Percentiles rank a stretch among this genome's conserved stretches.
Evolutionary conservation across 2,329 filamentous ascomycete genomes (phyloP).

Genomic region (Chaetomiaceae sp.): DNA sequence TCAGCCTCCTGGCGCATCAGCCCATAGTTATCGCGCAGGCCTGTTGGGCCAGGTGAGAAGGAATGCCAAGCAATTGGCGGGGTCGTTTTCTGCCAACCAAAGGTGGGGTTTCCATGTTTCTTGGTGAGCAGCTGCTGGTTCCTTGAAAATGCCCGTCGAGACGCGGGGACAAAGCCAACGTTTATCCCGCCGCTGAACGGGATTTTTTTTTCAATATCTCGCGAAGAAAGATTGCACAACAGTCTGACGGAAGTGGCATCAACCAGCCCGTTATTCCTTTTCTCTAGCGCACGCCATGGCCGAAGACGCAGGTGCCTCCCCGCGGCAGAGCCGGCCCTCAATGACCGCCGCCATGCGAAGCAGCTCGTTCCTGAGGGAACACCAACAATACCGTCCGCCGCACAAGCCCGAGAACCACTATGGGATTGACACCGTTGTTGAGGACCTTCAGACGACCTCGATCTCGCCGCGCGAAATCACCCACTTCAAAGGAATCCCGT

Average conservation of each 20-base stretch:
- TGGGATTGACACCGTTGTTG: slow-evolving; percentile 62
- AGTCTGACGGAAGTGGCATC: background rate
- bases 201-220: background rate
- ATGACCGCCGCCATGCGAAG: slow-evolving; percentile 41
- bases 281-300: slow-evolving; percentile 19
- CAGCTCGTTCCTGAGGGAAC: slow-evolving; percentile 59
- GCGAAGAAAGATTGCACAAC: background rate
- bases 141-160: background rate
- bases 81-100: background rate
- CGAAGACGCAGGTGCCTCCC: slow-evolving; percentile 16
- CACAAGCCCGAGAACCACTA: slow-evolving; percentile 51
- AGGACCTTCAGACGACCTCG: slow-evolving; percentile 44
- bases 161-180: slow-evolving; percentile 3
- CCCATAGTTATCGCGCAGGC: too few relatives aligned
- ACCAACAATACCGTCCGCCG: slow-evolving; percentile 59
- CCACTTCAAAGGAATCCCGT: slow-evolving; percentile 58
- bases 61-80: slow-evolving; percentile 10
- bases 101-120: slow-evolving; percentile 7
- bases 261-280: background rate
- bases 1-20: too few relatives aligned
- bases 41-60: too few relatives aligned
- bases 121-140: too few relatives aligned
- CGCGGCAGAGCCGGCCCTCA: slow-evolving; percentile 22
- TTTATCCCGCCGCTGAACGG: background rate
- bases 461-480: slow-evolving; percentile 39